Percentiles rank a stretch among this genome's conserved stretches.
phyloP scores from a whole-genome alignment of 2,329 filamentous ascomycete genomes.

The Fusarium avenaceum region DNA sequence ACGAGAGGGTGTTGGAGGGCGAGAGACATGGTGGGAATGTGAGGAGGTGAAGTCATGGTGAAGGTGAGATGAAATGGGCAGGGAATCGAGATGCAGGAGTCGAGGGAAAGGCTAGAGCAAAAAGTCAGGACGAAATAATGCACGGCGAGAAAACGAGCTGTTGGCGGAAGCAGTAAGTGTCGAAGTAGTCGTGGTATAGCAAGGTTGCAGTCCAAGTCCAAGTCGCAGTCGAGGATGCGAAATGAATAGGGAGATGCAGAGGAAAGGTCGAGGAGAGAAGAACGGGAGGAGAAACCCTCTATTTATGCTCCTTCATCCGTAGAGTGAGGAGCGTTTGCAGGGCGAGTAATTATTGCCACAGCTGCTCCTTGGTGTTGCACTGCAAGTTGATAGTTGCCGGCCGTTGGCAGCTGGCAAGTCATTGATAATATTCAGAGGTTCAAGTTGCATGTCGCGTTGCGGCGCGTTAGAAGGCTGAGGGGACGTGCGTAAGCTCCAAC shows the following conservation, averaged over 20 bases:
- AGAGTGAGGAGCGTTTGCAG: slow-evolving; percentile 11
- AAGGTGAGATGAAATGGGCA: background rate
- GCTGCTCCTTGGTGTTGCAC: background rate
- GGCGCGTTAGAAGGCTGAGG: slow-evolving; percentile 37
- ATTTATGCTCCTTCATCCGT: slow-evolving; percentile 8
- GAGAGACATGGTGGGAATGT: background rate
- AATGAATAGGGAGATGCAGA: slow-evolving; percentile 1
- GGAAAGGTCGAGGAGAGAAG: slow-evolving; percentile 1
- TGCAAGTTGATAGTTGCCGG: background rate
- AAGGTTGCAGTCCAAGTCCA: slow-evolving; percentile 11
- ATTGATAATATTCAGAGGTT: background rate
- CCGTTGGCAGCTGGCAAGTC: slow-evolving; percentile 7
- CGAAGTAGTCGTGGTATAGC: slow-evolving; percentile 24
- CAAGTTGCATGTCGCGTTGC: slow-evolving; percentile 20
- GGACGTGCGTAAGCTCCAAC: slow-evolving; percentile 15
- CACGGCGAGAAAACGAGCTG: slow-evolving; percentile 3
- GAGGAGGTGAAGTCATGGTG: slow-evolving; percentile 5
- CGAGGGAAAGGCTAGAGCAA: background rate
- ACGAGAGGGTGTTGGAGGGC: background rate
- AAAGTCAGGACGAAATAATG: background rate
- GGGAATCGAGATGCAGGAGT: background rate
- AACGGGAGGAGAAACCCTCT: slow-evolving; percentile 7
- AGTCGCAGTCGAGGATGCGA: slow-evolving; percentile 15
- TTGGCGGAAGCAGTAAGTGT: slow-evolving; percentile 11
- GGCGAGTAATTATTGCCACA: background rate